A percentile compares a stretch with the other conserved stretches of the same genome.
phyloP scores from a whole-genome alignment of 805 yeast genomes.

The Wickerhamomyces sydowiorum region DNA sequence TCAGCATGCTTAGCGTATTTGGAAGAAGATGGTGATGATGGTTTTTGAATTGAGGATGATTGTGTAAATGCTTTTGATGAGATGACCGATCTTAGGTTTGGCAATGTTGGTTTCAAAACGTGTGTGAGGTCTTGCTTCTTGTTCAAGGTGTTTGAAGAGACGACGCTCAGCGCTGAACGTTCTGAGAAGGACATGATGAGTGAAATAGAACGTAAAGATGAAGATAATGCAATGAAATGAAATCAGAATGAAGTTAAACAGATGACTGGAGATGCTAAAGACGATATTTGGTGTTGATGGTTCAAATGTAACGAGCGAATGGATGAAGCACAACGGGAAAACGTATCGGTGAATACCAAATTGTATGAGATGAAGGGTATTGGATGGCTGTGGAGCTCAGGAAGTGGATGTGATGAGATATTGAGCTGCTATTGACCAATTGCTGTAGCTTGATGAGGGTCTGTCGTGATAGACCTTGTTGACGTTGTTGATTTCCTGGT shows the following conservation, averaged over 20 bases:
- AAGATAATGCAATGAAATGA: not conserved
- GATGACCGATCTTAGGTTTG: conserved; percentile 6
- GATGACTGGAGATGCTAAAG: not conserved
- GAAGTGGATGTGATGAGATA: no score
- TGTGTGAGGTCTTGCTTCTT: conserved; percentile 6
- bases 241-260: no score
- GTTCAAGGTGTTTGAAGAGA: conserved; percentile 14
- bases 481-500: no score
- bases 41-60: conserved; percentile 2
- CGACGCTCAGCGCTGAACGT: conserved; percentile 15
- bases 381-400: no score
- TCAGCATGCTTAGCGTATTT: conserved; percentile 23
- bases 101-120: conserved; percentile 5
- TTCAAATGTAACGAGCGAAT: no score
- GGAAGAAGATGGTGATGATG: not conserved
- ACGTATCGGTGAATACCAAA: no score
- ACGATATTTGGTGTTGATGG: no score
- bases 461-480: no score
- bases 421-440: no score
- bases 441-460: no score
- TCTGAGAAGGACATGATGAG: conserved; percentile 12
- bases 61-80: conserved; percentile 2
- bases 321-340: no score
- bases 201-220: not conserved
- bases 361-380: no score